Conservation (phyloP, 352 stramenopile genomes). For the Globisporangium rhizosaccharum region DNA sequence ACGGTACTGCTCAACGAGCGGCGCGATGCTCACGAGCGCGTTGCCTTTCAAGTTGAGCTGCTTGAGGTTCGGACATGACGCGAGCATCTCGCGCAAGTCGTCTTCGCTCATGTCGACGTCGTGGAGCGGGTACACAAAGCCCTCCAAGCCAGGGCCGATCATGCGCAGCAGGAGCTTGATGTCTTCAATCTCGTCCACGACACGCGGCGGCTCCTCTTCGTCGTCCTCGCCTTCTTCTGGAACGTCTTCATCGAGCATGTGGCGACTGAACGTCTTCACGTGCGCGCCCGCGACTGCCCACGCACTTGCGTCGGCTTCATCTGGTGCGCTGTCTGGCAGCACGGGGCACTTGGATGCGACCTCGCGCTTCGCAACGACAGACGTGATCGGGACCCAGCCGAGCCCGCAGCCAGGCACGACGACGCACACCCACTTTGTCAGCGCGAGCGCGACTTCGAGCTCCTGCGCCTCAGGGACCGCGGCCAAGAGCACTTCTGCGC, state of each 20-base stretch:
- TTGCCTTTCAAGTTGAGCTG: slow-evolving; percentile 16
- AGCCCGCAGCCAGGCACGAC: slow-evolving; percentile 30
- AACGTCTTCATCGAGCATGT: background rate
- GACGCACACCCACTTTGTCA: slow-evolving; percentile 25
- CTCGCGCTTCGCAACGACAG: slow-evolving; percentile 4
- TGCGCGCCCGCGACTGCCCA: background rate
- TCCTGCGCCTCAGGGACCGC: slow-evolving; percentile 10
- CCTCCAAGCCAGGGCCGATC: slow-evolving; percentile 14
- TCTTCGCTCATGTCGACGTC: slow-evolving; percentile 11
- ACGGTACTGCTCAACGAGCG: slow-evolving; percentile 12
- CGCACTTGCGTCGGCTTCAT: background rate
- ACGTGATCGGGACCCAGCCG: slow-evolving; percentile 18
- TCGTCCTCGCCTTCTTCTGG: background rate
- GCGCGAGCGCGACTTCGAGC: slow-evolving; percentile 27
- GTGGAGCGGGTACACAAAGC: slow-evolving; percentile 15
- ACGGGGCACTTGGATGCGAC: slow-evolving; percentile 13
- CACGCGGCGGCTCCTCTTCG: background rate
- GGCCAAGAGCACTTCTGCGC: slow-evolving; percentile 9
- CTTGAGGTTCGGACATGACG: slow-evolving; percentile 18
- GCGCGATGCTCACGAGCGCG: slow-evolving; percentile 12
- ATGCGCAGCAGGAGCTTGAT: slow-evolving; percentile 8
- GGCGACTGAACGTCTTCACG: background rate
- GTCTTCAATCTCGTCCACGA: background rate
- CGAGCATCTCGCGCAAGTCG: slow-evolving; percentile 17
- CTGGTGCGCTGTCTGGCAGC: background rate